Evolutionary conservation across 129 eudicot genomes (phyloP).

Genomic region (Cynara cardunculus): DNA sequence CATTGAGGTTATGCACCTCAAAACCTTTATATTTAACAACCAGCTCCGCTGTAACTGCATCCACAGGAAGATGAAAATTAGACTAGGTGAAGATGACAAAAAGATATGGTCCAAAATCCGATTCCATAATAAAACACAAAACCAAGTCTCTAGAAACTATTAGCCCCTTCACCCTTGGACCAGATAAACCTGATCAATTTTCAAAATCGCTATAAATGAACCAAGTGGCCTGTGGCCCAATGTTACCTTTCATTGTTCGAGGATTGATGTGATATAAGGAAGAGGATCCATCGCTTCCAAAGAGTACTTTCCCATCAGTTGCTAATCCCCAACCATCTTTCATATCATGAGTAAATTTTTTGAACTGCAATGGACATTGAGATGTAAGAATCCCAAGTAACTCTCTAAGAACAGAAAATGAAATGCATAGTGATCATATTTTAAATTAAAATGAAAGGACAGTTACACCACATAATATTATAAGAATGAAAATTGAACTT

Average conservation of each 20-base stretch:
- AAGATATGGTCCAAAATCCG: background rate
- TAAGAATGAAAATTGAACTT: background rate
- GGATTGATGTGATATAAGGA: slow-evolving; percentile 68
- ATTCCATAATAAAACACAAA: background rate
- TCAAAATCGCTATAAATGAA: background rate
- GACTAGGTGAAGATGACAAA: background rate
- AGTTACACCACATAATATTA: background rate
- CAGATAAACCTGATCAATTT: background rate
- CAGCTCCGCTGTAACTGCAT: slow-evolving; percentile 51
- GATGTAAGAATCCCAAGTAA: slow-evolving; percentile 8
- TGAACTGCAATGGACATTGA: slow-evolving; percentile 45
- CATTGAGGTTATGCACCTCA: slow-evolving; percentile 79
- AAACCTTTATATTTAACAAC: slow-evolving; percentile 59
- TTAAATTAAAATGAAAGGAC: background rate
- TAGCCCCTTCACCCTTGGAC: background rate
- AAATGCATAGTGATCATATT: slow-evolving; percentile 9
- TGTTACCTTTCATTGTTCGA: slow-evolving; percentile 62
- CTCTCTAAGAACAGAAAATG: background rate
- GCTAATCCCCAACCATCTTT: slow-evolving; percentile 99
- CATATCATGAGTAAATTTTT: slow-evolving; percentile 70
- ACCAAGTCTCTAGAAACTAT: background rate
- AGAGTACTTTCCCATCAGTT: slow-evolving; percentile 73
- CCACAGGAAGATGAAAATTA: slow-evolving; percentile 1
- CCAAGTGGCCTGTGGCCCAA: background rate
- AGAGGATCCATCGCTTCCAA: slow-evolving; percentile 92